Evolutionary conservation across 371 early-diverging fungal genomes (phyloP).

Genomic region (Zychaea mexicana): DNA sequence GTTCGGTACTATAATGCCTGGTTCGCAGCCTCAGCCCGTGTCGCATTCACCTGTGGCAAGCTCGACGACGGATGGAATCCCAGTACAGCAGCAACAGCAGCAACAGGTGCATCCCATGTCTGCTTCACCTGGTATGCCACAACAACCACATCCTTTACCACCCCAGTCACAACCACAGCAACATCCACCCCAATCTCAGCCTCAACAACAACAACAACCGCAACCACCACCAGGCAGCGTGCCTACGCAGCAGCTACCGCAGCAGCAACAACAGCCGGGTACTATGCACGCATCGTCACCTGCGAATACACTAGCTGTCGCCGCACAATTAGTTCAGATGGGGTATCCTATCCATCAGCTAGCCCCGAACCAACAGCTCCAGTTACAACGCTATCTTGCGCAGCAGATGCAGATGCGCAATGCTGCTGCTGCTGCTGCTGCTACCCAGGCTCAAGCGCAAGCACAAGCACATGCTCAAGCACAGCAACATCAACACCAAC

Average conservation of each 20-base stretch:
- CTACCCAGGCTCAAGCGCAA: constrained; percentile 7
- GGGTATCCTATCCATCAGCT: constrained; percentile 42
- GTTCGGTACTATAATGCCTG: constrained; percentile 26
- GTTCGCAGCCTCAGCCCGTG: constrained; percentile 7
- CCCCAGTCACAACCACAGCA: constrained; percentile 9
- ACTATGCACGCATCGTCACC: background rate
- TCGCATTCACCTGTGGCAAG: constrained; percentile 5
- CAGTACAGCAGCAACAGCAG: constrained; percentile 6
- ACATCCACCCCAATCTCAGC: constrained; percentile 11
- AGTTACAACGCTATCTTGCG: constrained; percentile 41
- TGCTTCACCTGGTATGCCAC: constrained; percentile 10
- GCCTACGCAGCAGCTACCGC: background rate
- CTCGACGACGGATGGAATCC: background rate
- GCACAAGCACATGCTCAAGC: constrained; percentile 10
- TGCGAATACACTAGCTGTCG: constrained; percentile 34
- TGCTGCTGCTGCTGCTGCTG: constrained; percentile 16
- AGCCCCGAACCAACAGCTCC: constrained; percentile 32
- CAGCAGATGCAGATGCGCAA: constrained; percentile 42
- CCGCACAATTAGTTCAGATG: constrained; percentile 46
- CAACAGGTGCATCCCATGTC: background rate
- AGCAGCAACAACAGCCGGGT: constrained; percentile 18
- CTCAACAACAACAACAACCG: constrained; percentile 19
- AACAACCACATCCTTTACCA: constrained; percentile 9
- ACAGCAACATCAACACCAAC: constrained; percentile 14
- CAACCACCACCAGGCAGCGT: constrained; percentile 14